Evolutionary conservation across 1,284 basidiomycete genomes (phyloP), one percentile per base, ranked within the genome.

Genomic region (Anthracocystis walkeri): DNA sequence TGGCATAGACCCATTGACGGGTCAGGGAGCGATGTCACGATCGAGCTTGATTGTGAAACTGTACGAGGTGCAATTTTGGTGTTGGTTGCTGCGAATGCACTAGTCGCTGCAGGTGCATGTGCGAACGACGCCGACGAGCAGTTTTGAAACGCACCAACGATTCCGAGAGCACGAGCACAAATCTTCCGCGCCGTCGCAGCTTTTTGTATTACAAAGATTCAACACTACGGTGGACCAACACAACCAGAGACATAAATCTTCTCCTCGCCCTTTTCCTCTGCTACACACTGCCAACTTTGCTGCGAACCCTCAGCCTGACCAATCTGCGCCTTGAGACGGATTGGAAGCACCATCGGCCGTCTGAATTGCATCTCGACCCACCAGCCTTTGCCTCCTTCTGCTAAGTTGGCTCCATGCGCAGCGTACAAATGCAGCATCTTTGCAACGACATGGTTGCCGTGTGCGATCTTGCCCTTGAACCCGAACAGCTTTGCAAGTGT

Each of bases 381-480:
- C 55, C 65, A 58, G 1, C 51, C 54, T 14, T 40, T 44, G 25
- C 38, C 7, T 49, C 14, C 25, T 8, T 33, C 35, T 11, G 4
- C 21, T 21, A n/a, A 16, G 11, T 21, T 7, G 23, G 8, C 14
- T 2, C 44, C 21, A 10, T 25, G 44, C 2, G 21, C 25, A 25
- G 44, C 44, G 44, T 45, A 45, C 18, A 54, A 33, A 14, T 44
- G 29, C 20, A 70, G 11, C 33, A 50, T 2, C 14, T 49, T 53
- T 11, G 53, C 67, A 4, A 64, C 61, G 7, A 70, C 56, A 20
- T 70, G 67, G 25, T 64, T 64, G 16, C 61, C 67, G 49, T 64
- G 67, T 3, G 67, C 67, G 27, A 70, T 64, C 31, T 55, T 62
- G 14, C 61, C 67, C 7, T 21, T 40, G 46, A 70, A 64, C 5